Conservation (phyloP, 192 early-diverging fungal genomes). For the Mortierella alpina region DNA sequence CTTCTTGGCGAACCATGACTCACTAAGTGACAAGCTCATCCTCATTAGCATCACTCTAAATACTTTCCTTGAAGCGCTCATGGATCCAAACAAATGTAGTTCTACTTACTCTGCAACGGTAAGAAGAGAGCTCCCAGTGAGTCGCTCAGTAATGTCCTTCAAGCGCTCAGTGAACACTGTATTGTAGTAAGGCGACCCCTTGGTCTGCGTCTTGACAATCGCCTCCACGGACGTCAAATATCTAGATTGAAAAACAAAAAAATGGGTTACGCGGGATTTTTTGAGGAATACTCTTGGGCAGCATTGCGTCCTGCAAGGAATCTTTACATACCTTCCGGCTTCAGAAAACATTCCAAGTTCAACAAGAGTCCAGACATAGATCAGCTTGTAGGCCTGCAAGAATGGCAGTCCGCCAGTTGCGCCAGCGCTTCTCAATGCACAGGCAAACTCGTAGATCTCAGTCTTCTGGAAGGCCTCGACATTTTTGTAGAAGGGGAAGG, state of each 20-base stretch:
- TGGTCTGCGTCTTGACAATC: constrained; percentile 76
- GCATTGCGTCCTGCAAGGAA: not conserved
- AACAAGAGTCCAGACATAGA: constrained; percentile 81
- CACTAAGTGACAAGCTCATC: constrained; percentile 5
- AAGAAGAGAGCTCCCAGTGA: constrained; percentile 58
- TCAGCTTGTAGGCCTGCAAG: constrained; percentile 90
- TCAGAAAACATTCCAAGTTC: constrained; percentile 81
- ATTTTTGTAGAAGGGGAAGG: constrained; percentile 64
- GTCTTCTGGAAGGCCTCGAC: constrained; percentile 75
- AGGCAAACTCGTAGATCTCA: constrained; percentile 87
- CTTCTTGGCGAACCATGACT: constrained; percentile 55
- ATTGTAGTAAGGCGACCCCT: constrained; percentile 87
- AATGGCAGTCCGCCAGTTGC: constrained; percentile 77
- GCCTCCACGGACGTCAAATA: constrained; percentile 85
- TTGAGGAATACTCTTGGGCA: too few species aligned
- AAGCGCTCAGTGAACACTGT: constrained; percentile 75
- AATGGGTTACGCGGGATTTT: not conserved
- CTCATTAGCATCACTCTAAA: not conserved
- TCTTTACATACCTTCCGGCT: constrained; percentile 66
- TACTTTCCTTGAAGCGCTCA: not conserved
- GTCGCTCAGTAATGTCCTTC: constrained; percentile 75
- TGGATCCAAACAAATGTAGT: not conserved
- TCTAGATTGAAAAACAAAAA: constrained; percentile 13
- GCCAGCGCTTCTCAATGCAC: constrained; percentile 60
- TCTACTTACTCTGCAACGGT: constrained; percentile 28